Conservation (phyloP, 352 stramenopile genomes). For the Phytophthora agathidicida region DNA sequence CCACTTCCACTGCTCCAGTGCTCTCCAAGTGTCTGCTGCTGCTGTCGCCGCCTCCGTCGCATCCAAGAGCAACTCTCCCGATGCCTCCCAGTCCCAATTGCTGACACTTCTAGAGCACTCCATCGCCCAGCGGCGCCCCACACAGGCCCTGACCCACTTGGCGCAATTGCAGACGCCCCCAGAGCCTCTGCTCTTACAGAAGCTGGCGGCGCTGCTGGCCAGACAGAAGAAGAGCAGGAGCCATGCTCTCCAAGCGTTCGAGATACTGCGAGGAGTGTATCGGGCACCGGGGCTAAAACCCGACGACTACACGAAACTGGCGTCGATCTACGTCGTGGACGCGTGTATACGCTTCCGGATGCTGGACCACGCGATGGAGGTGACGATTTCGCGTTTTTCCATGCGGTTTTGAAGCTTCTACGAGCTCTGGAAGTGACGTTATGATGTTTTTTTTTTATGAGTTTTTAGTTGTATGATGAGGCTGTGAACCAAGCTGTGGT, state of each 20-base stretch:
- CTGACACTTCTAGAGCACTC: constrained; percentile 43
- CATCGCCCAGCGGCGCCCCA: constrained; percentile 37
- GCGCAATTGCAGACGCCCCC: constrained; percentile 44
- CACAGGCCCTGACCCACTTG: constrained; percentile 43
- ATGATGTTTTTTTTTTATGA: constrained; percentile 4
- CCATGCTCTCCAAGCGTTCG: constrained; percentile 34
- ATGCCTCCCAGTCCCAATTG: background rate
- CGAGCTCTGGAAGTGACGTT: constrained; percentile 15
- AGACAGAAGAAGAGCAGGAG: constrained; percentile 41
- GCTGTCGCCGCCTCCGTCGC: background rate
- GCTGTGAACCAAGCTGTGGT: constrained; percentile 57
- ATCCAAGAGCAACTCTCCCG: constrained; percentile 2
- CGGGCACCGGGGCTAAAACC: constrained; percentile 37
- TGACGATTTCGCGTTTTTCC: constrained; percentile 8
- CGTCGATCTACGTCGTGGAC: constrained; percentile 75
- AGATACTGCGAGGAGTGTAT: constrained; percentile 54
- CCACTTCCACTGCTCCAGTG: background rate
- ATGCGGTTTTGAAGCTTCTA: constrained; percentile 4
- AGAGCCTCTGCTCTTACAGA: constrained; percentile 40
- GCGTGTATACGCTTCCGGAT: constrained; percentile 58
- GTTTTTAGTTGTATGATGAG: constrained; percentile 60
- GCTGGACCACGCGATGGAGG: constrained; percentile 67
- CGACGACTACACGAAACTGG: constrained; percentile 67
- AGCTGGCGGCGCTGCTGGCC: constrained; percentile 55
- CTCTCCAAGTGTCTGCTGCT: constrained; percentile 4